These are phyloP conservation scores for Carpinus fangiana DNA, from an alignment of 306 rosid genomes.

Conservation along the genomic window DNA sequence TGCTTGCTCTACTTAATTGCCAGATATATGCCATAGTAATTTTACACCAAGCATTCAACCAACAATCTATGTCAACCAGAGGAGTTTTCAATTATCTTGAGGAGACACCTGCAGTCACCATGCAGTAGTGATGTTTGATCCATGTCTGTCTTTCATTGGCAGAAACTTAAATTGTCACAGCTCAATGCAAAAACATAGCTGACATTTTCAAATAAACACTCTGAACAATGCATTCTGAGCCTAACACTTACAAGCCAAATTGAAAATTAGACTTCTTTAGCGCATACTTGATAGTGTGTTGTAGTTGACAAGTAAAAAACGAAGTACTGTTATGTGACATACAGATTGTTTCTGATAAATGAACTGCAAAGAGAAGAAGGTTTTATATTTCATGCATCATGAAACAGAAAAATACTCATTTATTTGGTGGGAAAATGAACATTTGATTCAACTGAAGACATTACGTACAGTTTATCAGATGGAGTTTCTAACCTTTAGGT, in stretches of 20 bases:
- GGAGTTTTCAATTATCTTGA: slow-evolving; percentile 16
- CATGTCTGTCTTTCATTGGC: slow-evolving; percentile 13
- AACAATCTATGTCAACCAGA: background rate
- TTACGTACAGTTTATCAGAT: slow-evolving; percentile 1
- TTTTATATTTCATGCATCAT: background rate
- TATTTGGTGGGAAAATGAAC: background rate
- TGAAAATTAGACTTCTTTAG: no score
- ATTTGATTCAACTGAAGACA: background rate
- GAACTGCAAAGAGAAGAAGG: slow-evolving; percentile 19
- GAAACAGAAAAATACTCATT: background rate
- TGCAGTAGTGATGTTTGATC: slow-evolving; percentile 12
- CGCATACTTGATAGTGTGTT: slow-evolving; percentile 9
- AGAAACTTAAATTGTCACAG: background rate
- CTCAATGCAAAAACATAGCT: background rate
- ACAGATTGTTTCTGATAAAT: background rate
- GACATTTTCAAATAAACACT: background rate
- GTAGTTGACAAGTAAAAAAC: slow-evolving; percentile 20
- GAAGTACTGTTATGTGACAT: slow-evolving; percentile 5
- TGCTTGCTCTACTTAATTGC: background rate
- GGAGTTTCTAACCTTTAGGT: slow-evolving; percentile 57
- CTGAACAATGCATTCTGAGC: slow-evolving; percentile 6
- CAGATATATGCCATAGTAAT: background rate
- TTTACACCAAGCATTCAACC: background rate
- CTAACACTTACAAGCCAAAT: background rate
- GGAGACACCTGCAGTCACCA: slow-evolving; percentile 1